These are phyloP conservation scores for Russula dissimulans DNA, from an alignment of 768 basidiomycete genomes.

Conservation along the genomic window DNA sequence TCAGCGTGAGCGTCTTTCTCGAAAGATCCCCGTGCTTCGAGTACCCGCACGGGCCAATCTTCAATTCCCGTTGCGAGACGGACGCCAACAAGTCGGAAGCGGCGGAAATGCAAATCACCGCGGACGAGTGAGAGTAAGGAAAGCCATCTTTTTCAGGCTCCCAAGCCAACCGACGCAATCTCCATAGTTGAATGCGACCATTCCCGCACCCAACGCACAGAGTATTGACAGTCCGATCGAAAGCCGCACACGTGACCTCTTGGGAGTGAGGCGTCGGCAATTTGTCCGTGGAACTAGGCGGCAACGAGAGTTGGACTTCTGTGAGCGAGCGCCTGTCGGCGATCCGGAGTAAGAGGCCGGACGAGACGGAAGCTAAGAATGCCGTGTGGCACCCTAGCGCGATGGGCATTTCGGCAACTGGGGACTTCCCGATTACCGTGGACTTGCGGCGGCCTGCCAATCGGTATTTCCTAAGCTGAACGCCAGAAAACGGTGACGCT, in stretches of 20 bases:
- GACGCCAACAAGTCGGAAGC: constrained; percentile 3
- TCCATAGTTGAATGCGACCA: constrained; percentile 11
- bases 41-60: constrained; percentile 5
- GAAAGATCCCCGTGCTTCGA: not conserved
- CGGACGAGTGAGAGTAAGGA: constrained; percentile 3
- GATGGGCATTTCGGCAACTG: not conserved
- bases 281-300: not conserved
- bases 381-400: constrained; percentile 3
- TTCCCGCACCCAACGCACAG: constrained; percentile 5
- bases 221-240: not conserved
- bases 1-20: constrained; percentile 2
- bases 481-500: constrained; percentile 3
- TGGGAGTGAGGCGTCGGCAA: not conserved
- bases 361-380: not conserved
- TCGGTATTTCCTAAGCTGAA: constrained; percentile 7
- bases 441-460: not conserved
- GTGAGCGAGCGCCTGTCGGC: not conserved
- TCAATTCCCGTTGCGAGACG: constrained; percentile 4
- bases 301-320: constrained; percentile 1
- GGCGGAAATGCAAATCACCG: constrained; percentile 1
- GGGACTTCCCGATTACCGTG: too few relatives aligned
- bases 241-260: constrained; percentile 2
- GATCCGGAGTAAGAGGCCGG: constrained; percentile 10
- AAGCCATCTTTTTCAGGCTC: not conserved
- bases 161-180: not conserved